Percentiles rank a stretch among this genome's conserved stretches.
Conservation (phyloP, 129 eudicot genomes). For the Artemisia argyi region DNA sequence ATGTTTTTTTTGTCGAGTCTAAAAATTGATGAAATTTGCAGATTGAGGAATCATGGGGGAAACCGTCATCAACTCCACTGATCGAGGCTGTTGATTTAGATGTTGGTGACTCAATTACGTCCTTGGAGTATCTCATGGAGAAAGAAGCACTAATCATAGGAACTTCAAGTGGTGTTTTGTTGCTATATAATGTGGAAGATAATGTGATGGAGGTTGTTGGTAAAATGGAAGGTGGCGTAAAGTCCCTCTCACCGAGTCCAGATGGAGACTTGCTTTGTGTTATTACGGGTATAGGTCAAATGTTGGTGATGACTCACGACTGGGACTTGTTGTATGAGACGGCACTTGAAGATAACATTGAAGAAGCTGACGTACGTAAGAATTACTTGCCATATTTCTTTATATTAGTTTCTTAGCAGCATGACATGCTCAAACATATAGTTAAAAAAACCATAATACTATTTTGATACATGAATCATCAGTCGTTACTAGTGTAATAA, state of each 20-base stretch:
- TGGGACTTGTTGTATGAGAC: constrained; percentile 95
- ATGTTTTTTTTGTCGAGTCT: neutral
- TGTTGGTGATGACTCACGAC: constrained; percentile 89
- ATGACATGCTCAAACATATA: neutral
- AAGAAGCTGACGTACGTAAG: constrained; percentile 82
- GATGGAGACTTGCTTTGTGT: constrained; percentile 94
- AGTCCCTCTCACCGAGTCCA: constrained; percentile 88
- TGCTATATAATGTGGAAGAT: constrained; percentile 66
- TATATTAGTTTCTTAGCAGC: neutral
- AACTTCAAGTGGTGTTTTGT: constrained; percentile 70
- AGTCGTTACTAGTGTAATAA: neutral
- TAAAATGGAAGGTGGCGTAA: constrained; percentile 89
- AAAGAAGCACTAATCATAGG: constrained; percentile 88
- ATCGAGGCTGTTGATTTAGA: constrained; percentile 67
- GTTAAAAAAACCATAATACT: neutral
- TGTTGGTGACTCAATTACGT: constrained; percentile 69
- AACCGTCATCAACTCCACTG: constrained; percentile 24
- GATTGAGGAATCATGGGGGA: constrained; percentile 50
- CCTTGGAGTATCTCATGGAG: constrained; percentile 93
- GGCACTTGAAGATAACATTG: constrained; percentile 62
- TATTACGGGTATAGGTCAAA: constrained; percentile 79
- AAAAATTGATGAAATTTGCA: constrained; percentile 28
- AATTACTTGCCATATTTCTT: constrained; percentile 30
- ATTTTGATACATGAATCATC: neutral
- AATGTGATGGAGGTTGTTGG: constrained; percentile 76